Conservation (phyloP, 345 rosid species). For the sweet orange (Citrus sinensis) region DNA sequence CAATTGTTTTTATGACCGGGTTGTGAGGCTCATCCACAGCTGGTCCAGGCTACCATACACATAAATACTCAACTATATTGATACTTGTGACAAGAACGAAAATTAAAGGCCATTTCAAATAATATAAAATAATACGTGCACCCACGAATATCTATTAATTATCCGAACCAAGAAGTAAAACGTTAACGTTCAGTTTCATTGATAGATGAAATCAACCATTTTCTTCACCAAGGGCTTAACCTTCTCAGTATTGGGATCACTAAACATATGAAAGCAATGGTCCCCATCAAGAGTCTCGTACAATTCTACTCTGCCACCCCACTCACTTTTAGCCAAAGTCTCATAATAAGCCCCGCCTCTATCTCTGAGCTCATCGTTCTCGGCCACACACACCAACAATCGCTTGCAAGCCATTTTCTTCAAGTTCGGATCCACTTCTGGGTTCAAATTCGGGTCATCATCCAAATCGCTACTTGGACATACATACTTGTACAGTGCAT, state of each 20-base stretch:
- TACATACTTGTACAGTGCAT: constrained; percentile 27
- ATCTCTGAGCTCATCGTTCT: constrained; percentile 32
- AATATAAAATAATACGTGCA: no score
- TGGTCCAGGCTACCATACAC: no score
- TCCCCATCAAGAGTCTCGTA: constrained; percentile 29
- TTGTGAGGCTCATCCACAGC: no score
- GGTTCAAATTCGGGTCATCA: constrained; percentile 37
- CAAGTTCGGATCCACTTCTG: constrained; percentile 27
- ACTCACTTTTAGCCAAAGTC: constrained; percentile 19
- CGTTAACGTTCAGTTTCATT: no score
- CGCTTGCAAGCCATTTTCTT: constrained; percentile 28
- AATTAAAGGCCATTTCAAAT: no score
- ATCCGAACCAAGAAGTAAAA: no score
- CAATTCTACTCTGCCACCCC: constrained; percentile 28
- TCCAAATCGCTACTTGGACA: constrained; percentile 33
- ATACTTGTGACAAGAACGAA: no score
- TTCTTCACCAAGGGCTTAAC: constrained; percentile 19
- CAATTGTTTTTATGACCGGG: no score
- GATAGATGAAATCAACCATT: constrained; percentile 30
- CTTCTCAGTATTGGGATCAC: constrained; percentile 12
- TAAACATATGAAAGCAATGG: constrained; percentile 33
- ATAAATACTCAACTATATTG: no score
- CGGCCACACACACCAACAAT: constrained; percentile 42
- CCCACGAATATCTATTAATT: no score
- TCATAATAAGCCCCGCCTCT: constrained; percentile 27